Percentiles rank a stretch among this genome's conserved stretches.
phyloP scores from a whole-genome alignment of 371 early-diverging fungal species.

The Basidiobolus meristosporus region DNA sequence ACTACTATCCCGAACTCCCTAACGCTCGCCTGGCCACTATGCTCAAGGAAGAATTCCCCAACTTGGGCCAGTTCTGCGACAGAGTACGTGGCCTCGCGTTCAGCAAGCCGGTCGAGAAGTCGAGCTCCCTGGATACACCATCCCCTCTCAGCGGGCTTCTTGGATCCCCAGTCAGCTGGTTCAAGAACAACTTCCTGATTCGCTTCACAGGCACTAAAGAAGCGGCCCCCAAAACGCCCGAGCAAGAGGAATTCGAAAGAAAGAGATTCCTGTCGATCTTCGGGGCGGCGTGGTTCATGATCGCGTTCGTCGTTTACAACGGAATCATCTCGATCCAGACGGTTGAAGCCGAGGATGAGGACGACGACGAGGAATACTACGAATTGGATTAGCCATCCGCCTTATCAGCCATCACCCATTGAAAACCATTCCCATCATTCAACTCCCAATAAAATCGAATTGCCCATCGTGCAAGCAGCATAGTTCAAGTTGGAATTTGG shows the following conservation, averaged over 20 bases:
- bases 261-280: slow-evolving; percentile 35
- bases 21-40: slow-evolving; percentile 35
- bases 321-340: slow-evolving; percentile 27
- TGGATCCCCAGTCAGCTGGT: slow-evolving; percentile 19
- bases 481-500: background rate
- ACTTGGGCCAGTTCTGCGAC: slow-evolving; percentile 30
- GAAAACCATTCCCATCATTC: too few relatives aligned
- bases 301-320: slow-evolving; percentile 28
- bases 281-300: slow-evolving; percentile 26
- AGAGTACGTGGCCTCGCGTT: slow-evolving; percentile 16
- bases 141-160: slow-evolving; percentile 26
- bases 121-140: slow-evolving; percentile 14
- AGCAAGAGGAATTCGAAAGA: slow-evolving; percentile 31
- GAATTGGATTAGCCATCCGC: too few relatives aligned
- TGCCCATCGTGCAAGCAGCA: background rate
- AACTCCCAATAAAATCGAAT: background rate
- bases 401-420: too few relatives aligned
- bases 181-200: slow-evolving; percentile 9
- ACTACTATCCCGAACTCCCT: slow-evolving; percentile 37
- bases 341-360: slow-evolving; percentile 2
- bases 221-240: slow-evolving; percentile 18
- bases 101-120: slow-evolving; percentile 7
- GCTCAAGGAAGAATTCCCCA: slow-evolving; percentile 28
- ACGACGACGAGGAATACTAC: background rate
- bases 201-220: slow-evolving; percentile 1